Evolutionary conservation across 139 green algal genomes (phyloP).

Genomic region (Chloropicon primus): DNA sequence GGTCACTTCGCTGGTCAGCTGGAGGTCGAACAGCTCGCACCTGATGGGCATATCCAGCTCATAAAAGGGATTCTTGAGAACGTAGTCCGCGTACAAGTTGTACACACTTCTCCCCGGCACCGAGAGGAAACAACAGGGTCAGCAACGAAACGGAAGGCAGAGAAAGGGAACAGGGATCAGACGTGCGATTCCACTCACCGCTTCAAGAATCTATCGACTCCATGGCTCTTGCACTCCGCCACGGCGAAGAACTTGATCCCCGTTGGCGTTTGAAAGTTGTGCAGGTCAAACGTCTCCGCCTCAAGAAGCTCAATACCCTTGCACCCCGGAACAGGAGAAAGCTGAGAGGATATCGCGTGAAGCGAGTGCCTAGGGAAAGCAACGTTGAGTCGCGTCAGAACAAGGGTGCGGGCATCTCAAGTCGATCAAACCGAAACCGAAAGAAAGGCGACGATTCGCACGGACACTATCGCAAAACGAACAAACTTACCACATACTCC

Average conservation of each 20-base stretch:
- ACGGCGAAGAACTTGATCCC: constrained; percentile 75
- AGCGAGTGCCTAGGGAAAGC: constrained; percentile 54
- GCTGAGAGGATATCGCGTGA: constrained; percentile 71
- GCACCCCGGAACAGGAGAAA: constrained; percentile 64
- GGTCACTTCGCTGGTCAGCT: constrained; percentile 8
- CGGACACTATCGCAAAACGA: too few relatives aligned
- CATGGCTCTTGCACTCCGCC: constrained; percentile 47
- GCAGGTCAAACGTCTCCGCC: constrained; percentile 84
- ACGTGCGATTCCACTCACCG: background rate
- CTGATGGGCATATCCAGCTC: constrained; percentile 66
- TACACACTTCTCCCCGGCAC: constrained; percentile 33
- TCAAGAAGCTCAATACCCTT: constrained; percentile 73
- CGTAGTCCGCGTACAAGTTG: constrained; percentile 65
- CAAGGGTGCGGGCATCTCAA: too few relatives aligned
- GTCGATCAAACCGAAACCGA: too few relatives aligned
- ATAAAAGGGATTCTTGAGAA: constrained; percentile 77
- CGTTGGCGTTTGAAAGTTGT: constrained; percentile 75
- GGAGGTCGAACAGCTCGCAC: constrained; percentile 63
- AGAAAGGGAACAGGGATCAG: background rate
- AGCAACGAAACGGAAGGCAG: background rate
- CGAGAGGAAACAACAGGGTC: background rate
- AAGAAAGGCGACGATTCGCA: too few relatives aligned
- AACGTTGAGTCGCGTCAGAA: too few relatives aligned
- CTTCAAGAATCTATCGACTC: constrained; percentile 44
- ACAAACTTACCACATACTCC: constrained; percentile 57